phyloP scores from a whole-genome alignment of 805 yeast species.

The Jamesozyma hellenica region DNA sequence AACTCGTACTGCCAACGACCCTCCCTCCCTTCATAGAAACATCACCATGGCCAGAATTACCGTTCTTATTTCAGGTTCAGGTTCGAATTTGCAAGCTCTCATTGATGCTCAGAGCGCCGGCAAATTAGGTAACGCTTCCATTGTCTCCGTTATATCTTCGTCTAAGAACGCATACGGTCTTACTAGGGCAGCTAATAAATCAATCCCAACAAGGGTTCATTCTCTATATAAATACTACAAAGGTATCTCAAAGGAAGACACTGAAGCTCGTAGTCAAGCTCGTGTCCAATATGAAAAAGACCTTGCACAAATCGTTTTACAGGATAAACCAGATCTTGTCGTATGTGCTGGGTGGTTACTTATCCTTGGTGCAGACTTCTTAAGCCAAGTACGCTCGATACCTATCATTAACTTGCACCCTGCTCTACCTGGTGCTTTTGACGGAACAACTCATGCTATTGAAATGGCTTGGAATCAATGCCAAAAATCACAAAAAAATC shows the following conservation, averaged over 20 bases:
- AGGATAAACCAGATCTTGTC: conserved; percentile 65
- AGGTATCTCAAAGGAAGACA: conserved; percentile 63
- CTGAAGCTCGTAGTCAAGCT: conserved; percentile 44
- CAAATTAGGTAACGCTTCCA: conserved; percentile 37
- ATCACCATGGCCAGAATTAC: conserved; percentile 28
- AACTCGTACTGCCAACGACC: too few species aligned
- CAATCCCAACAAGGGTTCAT: conserved; percentile 66
- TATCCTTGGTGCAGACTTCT: conserved; percentile 69
- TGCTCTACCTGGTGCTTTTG: conserved; percentile 93
- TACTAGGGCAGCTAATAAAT: conserved; percentile 58
- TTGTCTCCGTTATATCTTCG: conserved; percentile 77
- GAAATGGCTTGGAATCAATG: conserved; percentile 95
- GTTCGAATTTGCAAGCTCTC: conserved; percentile 90
- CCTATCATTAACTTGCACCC: conserved; percentile 93
- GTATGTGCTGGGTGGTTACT: conserved; percentile 99
- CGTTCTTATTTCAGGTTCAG: conserved; percentile 89
- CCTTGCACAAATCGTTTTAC: conserved; percentile 56
- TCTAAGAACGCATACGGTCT: conserved; percentile 81
- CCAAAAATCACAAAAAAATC: conserved; percentile 49
- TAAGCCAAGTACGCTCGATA: conserved; percentile 53
- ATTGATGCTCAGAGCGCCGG: conserved; percentile 55
- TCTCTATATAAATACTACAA: conserved; percentile 63
- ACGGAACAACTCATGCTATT: conserved; percentile 86
- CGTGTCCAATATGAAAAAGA: conserved; percentile 70
- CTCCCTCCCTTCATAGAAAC: too few species aligned